phyloP scores from a whole-genome alignment of 2,329 filamentous ascomycete species.

The Penicillium concentricum region DNA sequence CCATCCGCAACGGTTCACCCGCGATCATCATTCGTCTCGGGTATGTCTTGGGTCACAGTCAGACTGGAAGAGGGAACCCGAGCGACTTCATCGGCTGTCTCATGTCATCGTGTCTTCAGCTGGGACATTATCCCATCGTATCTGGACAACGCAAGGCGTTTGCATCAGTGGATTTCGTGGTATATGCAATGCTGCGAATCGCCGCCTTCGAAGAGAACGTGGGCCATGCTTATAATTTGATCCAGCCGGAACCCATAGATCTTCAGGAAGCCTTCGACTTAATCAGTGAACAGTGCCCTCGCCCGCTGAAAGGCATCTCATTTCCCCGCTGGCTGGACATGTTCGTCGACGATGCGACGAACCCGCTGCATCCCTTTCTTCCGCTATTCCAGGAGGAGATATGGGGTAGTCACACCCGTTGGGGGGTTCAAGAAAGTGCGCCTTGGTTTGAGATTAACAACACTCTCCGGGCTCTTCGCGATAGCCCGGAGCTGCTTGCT shows the following conservation, averaged over 20 bases:
- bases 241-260: conserved; percentile 6
- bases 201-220: conserved; percentile 1
- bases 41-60: conserved; percentile 16
- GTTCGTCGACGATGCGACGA: not conserved
- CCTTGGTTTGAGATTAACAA: not conserved
- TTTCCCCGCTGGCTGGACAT: not conserved
- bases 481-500: not conserved
- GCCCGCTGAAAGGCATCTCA: not conserved
- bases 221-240: conserved; percentile 20
- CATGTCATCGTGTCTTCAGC: conserved; percentile 14
- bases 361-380: not conserved
- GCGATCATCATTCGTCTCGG: conserved; percentile 21
- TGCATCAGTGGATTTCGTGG: conserved; percentile 18
- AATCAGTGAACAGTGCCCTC: not conserved
- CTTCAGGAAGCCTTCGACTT: not conserved
- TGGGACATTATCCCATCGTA: conserved; percentile 13
- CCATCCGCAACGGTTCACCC: conserved; percentile 17
- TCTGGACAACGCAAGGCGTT: conserved; percentile 11
- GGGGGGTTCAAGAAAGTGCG: not conserved
- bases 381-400: not conserved
- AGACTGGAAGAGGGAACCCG: conserved; percentile 15
- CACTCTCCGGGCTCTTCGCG: not conserved
- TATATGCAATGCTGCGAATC: conserved; percentile 14
- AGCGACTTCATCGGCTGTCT: conserved; percentile 18
- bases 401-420: not conserved